Evolutionary conservation across 192 early-diverging fungal genomes (phyloP).

Genomic region (Coemansia sp.): DNA sequence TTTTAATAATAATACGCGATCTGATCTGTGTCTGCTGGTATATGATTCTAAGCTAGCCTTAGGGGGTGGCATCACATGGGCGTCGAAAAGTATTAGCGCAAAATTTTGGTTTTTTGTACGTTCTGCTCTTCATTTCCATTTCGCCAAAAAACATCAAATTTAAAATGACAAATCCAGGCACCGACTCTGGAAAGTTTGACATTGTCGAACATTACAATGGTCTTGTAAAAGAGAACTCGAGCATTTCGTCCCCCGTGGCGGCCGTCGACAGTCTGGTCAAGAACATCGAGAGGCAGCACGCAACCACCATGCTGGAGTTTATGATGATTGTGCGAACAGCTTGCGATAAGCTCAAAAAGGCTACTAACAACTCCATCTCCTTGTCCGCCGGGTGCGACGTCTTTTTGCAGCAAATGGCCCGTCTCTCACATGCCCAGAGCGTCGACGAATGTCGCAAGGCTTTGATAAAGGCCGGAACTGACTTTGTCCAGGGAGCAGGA

Average conservation of each 20-base stretch:
- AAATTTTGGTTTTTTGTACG: neutral
- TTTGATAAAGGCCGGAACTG: conserved; percentile 64
- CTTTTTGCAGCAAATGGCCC: conserved; percentile 59
- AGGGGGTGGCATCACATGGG: too few species aligned
- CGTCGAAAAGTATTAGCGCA: too few species aligned
- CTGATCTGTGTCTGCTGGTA: too few species aligned
- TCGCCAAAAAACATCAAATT: neutral
- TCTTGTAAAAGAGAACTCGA: conserved; percentile 42
- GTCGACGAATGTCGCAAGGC: conserved; percentile 70
- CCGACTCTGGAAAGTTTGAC: conserved; percentile 13
- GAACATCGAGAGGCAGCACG: conserved; percentile 63
- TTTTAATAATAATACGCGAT: too few species aligned
- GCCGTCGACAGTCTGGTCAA: conserved; percentile 70
- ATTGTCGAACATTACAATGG: conserved; percentile 39
- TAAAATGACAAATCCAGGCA: neutral
- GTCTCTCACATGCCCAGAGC: conserved; percentile 49
- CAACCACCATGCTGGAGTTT: conserved; percentile 88
- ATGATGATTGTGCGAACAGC: conserved; percentile 70
- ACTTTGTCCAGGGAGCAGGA: conserved; percentile 72
- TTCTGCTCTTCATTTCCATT: neutral
- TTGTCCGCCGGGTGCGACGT: conserved; percentile 85
- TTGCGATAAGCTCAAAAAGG: conserved; percentile 62
- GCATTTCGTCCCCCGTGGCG: conserved; percentile 72
- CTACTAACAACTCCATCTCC: conserved; percentile 72
- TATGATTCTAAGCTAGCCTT: too few species aligned